phyloP scores from a whole-genome alignment of 2,329 filamentous ascomycete species.

The Lecanicillium sp. region DNA sequence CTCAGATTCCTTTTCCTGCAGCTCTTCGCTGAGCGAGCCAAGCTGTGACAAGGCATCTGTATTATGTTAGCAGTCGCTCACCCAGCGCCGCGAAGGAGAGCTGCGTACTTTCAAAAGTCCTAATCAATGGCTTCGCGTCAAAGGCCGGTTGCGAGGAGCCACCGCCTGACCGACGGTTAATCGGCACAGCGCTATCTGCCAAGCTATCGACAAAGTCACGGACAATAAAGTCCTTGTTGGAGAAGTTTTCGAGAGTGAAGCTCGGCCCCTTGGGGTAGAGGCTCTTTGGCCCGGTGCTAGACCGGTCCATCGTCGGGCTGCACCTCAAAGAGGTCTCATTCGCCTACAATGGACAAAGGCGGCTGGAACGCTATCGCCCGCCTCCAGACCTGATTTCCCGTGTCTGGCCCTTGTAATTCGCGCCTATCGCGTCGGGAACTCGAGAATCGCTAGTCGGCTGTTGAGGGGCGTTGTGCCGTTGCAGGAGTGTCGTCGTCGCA shows the following conservation, averaged over 20 bases:
- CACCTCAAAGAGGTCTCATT: not conserved
- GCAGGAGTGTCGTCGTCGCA: no score
- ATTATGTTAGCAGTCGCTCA: slow-evolving; percentile 14
- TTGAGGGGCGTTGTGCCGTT: no score
- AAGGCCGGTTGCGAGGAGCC: slow-evolving; percentile 59
- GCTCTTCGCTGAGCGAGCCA: slow-evolving; percentile 66
- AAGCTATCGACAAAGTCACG: slow-evolving; percentile 95
- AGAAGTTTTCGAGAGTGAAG: slow-evolving; percentile 85
- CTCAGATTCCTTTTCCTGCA: slow-evolving; percentile 87
- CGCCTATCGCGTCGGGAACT: no score
- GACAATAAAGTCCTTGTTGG: slow-evolving; percentile 89
- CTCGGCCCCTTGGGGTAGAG: slow-evolving; percentile 72
- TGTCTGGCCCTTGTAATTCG: no score
- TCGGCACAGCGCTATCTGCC: slow-evolving; percentile 75
- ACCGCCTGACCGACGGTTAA: slow-evolving; percentile 61
- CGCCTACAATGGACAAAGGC: no score
- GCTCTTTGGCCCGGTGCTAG: slow-evolving; percentile 47
- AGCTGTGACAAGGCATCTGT: slow-evolving; percentile 60
- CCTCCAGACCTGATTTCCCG: no score
- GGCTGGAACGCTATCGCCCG: no score
- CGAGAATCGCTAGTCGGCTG: no score
- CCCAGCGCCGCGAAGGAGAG: not conserved
- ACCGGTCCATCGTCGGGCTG: slow-evolving; percentile 30
- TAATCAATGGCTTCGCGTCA: slow-evolving; percentile 93
- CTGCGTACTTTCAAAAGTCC: slow-evolving; percentile 72